Evolutionary conservation across 495 filamentous ascomycete species (phyloP), one percentile per base, ranked within the genome.

Genomic region (Pyrenopolyporus hunteri): DNA sequence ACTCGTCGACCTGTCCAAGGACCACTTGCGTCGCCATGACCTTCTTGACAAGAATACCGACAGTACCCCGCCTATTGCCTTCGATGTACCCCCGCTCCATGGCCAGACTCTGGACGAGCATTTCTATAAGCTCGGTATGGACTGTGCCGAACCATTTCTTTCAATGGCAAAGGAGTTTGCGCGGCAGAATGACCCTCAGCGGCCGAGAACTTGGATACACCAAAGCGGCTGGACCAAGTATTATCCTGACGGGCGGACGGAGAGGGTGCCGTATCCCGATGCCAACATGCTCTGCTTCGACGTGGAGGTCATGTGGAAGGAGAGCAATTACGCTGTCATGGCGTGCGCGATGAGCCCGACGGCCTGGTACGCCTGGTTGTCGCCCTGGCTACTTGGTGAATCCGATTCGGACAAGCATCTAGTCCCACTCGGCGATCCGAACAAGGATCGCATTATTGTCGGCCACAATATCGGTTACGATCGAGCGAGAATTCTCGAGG

Each of bases 391-490:
- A 17, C 73, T 99, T 6, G 90, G 85, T 13, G 90, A 97, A 74
- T 85, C 87, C 4, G 79, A 89, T n/a, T 83, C 82, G 19, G 80
- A 90, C 63, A 77, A 82, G 31, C 94, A 99, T 45, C 74, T 99
- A 28, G 85, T 99, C 39, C 92, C 94, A 0, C 71, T 99, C 23
- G 94, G 94, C 3, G 84, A 95, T 66, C 80, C 87, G 11, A 78
- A 73, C 4, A 74, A 82, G 59, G 78, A 86, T 5, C 83, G 91
- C 17, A 85, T 98, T 20, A 82, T 99, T 23, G 84, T 97, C 25
- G 94, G 94, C 10, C 94, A 99, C 71, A 98, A 99, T 63, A 87
- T 99, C 48, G 95, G 95, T 20, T 99, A 94, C 68, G 94, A 99
- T 70, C 82, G 94, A 8, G 92, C 93, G 17, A 84, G 95, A 20